A percentile compares a stretch with the other conserved stretches of the same genome.
phyloP scores from a whole-genome alignment of 2,329 filamentous ascomycete species.

The Calonectria hongkongensis region DNA sequence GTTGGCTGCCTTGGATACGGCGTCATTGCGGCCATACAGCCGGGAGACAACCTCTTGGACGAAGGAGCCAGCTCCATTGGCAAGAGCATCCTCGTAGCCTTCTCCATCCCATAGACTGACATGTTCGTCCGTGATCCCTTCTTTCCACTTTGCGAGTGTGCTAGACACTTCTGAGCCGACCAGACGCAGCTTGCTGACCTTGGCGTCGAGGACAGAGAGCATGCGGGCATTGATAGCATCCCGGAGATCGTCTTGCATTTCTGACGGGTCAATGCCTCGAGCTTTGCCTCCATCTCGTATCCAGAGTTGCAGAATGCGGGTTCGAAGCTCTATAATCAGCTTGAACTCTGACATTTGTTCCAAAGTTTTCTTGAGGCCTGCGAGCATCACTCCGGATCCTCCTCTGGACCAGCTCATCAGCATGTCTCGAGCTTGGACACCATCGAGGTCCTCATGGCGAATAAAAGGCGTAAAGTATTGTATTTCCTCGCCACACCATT shows the following conservation, averaged over 20 bases:
- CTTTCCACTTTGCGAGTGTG: constrained; percentile 76
- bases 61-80: constrained; percentile 79
- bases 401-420: constrained; percentile 78
- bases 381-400: constrained; percentile 75
- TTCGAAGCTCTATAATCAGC: constrained; percentile 81
- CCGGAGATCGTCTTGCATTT: constrained; percentile 81
- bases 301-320: constrained; percentile 83
- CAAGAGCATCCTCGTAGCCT: constrained; percentile 79
- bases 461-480: constrained; percentile 91
- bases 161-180: constrained; percentile 79
- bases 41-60: constrained; percentile 81
- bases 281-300: constrained; percentile 80
- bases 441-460: constrained; percentile 84
- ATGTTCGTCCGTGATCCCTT: constrained; percentile 69
- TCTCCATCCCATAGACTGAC: constrained; percentile 80
- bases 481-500: constrained; percentile 89
- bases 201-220: constrained; percentile 75
- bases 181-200: constrained; percentile 78
- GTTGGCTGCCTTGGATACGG: constrained; percentile 76
- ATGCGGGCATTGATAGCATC: constrained; percentile 81
- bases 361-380: constrained; percentile 78
- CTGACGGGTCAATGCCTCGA: constrained; percentile 79
- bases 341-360: constrained; percentile 78
- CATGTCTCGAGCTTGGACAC: constrained; percentile 75
- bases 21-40: constrained; percentile 82